Conservation (phyloP, 441 rosid genomes). For the Daphne laureola region DNA sequence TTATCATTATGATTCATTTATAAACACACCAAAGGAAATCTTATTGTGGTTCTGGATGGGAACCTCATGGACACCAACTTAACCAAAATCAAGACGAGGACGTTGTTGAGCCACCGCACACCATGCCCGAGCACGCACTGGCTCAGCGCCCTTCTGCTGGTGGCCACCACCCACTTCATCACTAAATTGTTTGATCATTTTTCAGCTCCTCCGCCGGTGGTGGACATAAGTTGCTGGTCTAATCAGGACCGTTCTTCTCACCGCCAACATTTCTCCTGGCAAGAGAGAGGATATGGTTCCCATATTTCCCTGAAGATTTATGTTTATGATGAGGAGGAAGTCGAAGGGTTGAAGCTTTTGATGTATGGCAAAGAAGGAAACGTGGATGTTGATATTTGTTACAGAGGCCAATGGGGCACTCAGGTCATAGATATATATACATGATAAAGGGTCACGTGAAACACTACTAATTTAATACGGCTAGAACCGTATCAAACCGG, state of each 20-base stretch:
- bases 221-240: not conserved
- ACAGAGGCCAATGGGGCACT: slow-evolving; percentile 95
- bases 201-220: slow-evolving; percentile 16
- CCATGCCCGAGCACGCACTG: slow-evolving; percentile 74
- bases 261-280: slow-evolving; percentile 48
- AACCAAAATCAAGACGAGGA: slow-evolving; percentile 1
- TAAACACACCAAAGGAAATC: no score
- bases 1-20: no score
- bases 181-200: slow-evolving; percentile 57
- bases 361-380: slow-evolving; percentile 64
- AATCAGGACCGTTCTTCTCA: slow-evolving; percentile 10
- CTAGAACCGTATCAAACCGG: no score
- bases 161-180: slow-evolving; percentile 66
- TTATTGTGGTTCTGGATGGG: slow-evolving; percentile 2
- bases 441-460: no score
- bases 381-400: slow-evolving; percentile 45
- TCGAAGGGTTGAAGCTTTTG: slow-evolving; percentile 54
- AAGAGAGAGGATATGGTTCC: slow-evolving; percentile 58
- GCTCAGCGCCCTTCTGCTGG: slow-evolving; percentile 68
- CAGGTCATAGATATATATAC: slow-evolving; percentile 57
- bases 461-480: no score
- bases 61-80: not conserved
- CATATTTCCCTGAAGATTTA: slow-evolving; percentile 64
- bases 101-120: slow-evolving; percentile 23
- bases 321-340: slow-evolving; percentile 74